Conservation (phyloP, 1,139 yeast species). For the Saccharomyces hybrid region DNA sequence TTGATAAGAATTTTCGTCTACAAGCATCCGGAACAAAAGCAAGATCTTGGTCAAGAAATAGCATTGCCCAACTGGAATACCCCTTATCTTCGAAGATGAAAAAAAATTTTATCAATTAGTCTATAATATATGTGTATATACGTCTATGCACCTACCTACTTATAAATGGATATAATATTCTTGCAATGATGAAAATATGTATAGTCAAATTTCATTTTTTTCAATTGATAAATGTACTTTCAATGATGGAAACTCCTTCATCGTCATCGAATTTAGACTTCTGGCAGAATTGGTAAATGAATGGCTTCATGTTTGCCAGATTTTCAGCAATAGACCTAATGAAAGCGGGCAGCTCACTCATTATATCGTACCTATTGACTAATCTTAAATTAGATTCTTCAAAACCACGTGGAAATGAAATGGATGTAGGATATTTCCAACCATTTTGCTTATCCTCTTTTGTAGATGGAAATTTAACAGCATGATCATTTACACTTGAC, state of each 20-base stretch:
- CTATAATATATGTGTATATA: neutral
- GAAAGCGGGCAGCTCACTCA: constrained; percentile 82
- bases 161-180: neutral
- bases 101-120: neutral
- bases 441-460: constrained; percentile 54
- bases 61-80: constrained; percentile 11
- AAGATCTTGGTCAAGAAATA: constrained; percentile 6
- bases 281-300: constrained; percentile 75
- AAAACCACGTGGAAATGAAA: constrained; percentile 42
- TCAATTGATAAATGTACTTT: constrained; percentile 25
- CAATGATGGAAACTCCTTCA: constrained; percentile 25
- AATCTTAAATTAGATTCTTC: constrained; percentile 44
- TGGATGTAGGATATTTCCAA: constrained; percentile 68
- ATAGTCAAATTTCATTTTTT: neutral
- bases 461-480: constrained; percentile 49
- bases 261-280: constrained; percentile 27
- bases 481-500: constrained; percentile 39
- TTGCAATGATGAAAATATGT: neutral
- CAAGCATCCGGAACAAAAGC: constrained; percentile 8
- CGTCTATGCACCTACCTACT: neutral
- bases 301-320: constrained; percentile 80
- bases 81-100: constrained; percentile 8
- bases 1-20: constrained; percentile 8
- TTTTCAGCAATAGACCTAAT: constrained; percentile 75
- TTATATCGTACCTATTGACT: constrained; percentile 79